Evolutionary conservation across 2,329 filamentous ascomycete genomes (phyloP), one percentile per base, ranked within the genome.

Genomic region (Cercospora canescens): DNA sequence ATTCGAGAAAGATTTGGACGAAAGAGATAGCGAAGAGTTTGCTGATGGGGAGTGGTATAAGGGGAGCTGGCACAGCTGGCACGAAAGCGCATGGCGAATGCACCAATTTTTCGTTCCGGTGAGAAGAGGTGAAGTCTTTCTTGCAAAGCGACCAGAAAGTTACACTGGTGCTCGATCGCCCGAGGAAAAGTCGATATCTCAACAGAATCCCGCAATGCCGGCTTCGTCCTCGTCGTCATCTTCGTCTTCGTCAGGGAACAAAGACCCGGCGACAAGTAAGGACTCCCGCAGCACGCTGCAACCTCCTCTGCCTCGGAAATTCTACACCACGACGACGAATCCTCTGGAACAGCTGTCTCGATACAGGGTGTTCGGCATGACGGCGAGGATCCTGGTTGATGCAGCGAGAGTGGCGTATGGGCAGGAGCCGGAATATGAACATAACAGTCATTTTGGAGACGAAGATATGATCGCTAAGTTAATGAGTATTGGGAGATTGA

Each of bases 321-420:
- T 76, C 63, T 76, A 76, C 58, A 65, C 64, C 1, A 72, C 68
- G 11, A 66, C 71, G 1, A 60, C 39, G 57, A 70, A 67, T 7
- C 73, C 77, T 63, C 69, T 75, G 16, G 61, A 76, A 28, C 63
- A 72, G 26, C 72, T 76, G 65, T 71, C 75, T 6, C 67, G 76
- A 39, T 97, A 95, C 79, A 89, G 91, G 71, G 93, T 98, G 4
- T 97, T 94, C 86, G 94, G 94, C 16, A 94, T 98, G 92, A 98
- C 94, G 61, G 94, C 93, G 2, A 84, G 93, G 60, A 94, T 98
- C 62, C 78, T 97, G 62, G 92, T 97, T 5, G 94, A 98, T 79
- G 90, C 91, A 4, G 94, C 94, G 35, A 84, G 92, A 68, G 85
- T 96, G 18, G 94, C 94, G 21, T 98, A 95, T 77, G 90, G 81